A percentile compares a stretch with the other conserved stretches of the same genome.
These are phyloP conservation scores for Lactuca sativa DNA, from an alignment of 129 eudicot genomes.

Conservation along the genomic window DNA sequence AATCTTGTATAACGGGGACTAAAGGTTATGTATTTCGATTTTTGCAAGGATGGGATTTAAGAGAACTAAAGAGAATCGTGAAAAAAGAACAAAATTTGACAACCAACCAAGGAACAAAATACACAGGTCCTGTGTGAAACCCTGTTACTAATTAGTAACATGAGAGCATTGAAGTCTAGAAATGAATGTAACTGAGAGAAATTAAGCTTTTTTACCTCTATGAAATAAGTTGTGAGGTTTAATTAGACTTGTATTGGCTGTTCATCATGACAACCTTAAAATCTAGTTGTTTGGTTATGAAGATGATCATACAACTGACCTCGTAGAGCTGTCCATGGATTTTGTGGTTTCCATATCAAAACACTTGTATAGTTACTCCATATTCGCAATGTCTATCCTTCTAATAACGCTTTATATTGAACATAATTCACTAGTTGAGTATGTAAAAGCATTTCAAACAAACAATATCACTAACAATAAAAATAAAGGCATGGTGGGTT, in stretches of 20 bases:
- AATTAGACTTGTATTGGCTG: constrained; percentile 94
- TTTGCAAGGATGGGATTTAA: too few relatives aligned
- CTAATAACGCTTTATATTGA: constrained; percentile 88
- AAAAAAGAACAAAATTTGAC: too few relatives aligned
- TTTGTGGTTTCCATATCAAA: constrained; percentile 90
- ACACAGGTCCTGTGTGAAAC: too few relatives aligned
- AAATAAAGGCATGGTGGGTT: too few relatives aligned
- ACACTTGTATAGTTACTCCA: constrained; percentile 96
- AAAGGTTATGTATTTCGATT: too few relatives aligned
- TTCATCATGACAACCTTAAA: constrained; percentile 91
- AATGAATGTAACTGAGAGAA: too few relatives aligned
- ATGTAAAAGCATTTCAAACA: constrained; percentile 34
- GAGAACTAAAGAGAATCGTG: too few relatives aligned
- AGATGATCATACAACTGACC: constrained; percentile 99
- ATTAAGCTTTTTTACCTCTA: constrained; percentile 54
- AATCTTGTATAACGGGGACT: too few relatives aligned
- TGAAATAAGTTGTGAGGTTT: constrained; percentile 67
- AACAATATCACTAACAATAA: background rate
- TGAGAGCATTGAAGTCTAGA: too few relatives aligned
- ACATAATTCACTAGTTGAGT: constrained; percentile 85
- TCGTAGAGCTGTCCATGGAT: constrained; percentile 97
- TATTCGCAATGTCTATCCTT: constrained; percentile 95
- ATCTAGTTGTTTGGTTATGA: constrained; percentile 89
- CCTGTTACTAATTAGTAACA: too few relatives aligned
- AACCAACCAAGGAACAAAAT: too few relatives aligned